Base-by-base conservation (phyloP, 1,284 basidiomycete species). In the Sanghuangporus weigelae region DNA sequence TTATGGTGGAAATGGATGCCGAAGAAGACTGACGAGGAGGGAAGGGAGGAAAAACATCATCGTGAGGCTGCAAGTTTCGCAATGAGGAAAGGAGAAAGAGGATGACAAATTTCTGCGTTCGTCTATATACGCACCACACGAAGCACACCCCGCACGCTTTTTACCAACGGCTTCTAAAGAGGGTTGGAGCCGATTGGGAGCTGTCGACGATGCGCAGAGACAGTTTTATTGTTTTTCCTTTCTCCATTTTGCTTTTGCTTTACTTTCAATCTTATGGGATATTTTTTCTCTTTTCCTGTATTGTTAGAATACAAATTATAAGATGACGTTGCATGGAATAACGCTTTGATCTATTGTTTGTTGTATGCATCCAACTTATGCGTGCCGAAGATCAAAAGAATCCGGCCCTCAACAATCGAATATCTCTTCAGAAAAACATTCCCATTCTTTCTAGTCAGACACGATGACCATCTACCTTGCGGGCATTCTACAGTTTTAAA, bases 81-180 rank as follows among this genome's bases (percentile, higher is more conserved):
- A 19, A 50, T 6, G 1, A 16, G 10, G 21, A 50, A 23, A 16
- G 48, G 21, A 26, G 19, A 16, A 21, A 19, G 26, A 51, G 7
- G 50, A 51, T 23, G 21, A 23, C 44, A n/a, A 11, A 16, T 40
- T 51, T 68, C 63, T 67, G 68, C 67, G n/a, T 26, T 76, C 82
- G 84, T 79, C 86, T 42, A n/a, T 31, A 16, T 60, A 87, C 89
- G 89, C 90, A 91, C 73, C 84, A 89, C 83, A 91, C 79, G 85
- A 87, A 90, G 90, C 89, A 88, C 85, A 89, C 90, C 90, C 92
- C 90, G 90, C 90, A 31, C 26, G 26, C 26, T 31, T 92, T 92
- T 77, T 79, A 92, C 90, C 90, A 92, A 92, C 90, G 86, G 83
- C 83, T 84, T 78, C 77, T 71, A 36, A 71, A 75, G 78, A 82